Percentiles rank a stretch among this genome's conserved stretches.
These are phyloP conservation scores for Talaromyces sp. DNA, from an alignment of 2,329 filamentous ascomycete species.

Conservation along the genomic window DNA sequence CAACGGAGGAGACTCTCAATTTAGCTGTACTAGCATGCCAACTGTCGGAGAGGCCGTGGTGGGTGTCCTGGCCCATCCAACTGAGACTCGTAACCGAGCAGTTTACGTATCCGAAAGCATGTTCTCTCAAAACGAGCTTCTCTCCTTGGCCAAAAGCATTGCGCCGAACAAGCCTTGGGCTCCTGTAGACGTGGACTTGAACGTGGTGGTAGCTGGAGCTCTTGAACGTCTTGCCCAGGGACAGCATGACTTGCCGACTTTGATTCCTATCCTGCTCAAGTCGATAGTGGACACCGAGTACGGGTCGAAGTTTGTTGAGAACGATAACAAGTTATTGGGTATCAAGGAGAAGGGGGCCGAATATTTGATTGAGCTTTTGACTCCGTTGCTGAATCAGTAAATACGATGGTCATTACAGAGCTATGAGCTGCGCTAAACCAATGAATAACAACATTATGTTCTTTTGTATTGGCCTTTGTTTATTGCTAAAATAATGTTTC, in stretches of 20 bases:
- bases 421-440: too few relatives aligned
- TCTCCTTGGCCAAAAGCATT: not conserved
- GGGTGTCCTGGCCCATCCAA: not conserved
- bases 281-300: not conserved
- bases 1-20: slow-evolving; percentile 4
- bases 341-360: slow-evolving; percentile 9
- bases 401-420: too few relatives aligned
- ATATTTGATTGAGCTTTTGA: slow-evolving; percentile 9
- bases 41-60: slow-evolving; percentile 11
- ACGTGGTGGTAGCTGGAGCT: not conserved
- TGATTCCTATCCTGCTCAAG: slow-evolving; percentile 4
- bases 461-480: too few relatives aligned
- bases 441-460: too few relatives aligned
- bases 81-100: slow-evolving; percentile 1
- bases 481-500: too few relatives aligned
- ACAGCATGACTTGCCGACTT: slow-evolving; percentile 2
- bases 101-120: slow-evolving; percentile 4
- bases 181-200: slow-evolving; percentile 8
- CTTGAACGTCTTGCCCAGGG: slow-evolving; percentile 6
- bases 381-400: slow-evolving; percentile 1
- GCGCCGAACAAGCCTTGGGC: slow-evolving; percentile 9
- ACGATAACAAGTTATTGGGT: slow-evolving; percentile 10
- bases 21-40: slow-evolving; percentile 7
- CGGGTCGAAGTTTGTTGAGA: not conserved
- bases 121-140: slow-evolving; percentile 6